Evolutionary conservation across 1,284 basidiomycete genomes (phyloP), one percentile per base, ranked within the genome.

Genomic region (Irpex sp.): DNA sequence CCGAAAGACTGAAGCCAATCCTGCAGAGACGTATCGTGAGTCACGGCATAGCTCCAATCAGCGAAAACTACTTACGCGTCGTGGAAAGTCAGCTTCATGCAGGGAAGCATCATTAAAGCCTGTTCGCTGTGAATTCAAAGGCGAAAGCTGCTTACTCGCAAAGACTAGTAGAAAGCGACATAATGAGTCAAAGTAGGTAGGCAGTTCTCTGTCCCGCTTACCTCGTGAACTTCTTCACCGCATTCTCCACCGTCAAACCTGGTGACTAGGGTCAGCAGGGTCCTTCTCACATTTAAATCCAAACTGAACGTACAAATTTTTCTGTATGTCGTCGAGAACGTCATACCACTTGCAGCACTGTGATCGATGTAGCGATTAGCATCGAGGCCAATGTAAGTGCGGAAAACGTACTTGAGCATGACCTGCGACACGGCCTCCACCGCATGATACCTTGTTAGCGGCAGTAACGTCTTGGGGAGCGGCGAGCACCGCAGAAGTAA

Each of bases 21-120:
- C 35, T 47, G 31, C 74, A 73, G n/a, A 35, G 11, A 26, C 7
- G 8, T 11, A 13, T 9, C 11, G 21, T 55, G 9, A 33, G 53
- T 35, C 9, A 55, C 39, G 33, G 11, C 33, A 9, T 26, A 31
- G 13, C 26, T 33, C 21, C n/a, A 21, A n/a, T 8, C n/a, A 55
- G 26, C 9, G 19, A 59, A 59, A 9, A 62, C 75, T 61, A 78
- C 77, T 31, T 19, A 56, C 26, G 77, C 77, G 62, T 79, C 76
- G 69, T 78, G 76, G 73, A 78, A 77, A 67, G 65, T 26, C 65
- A 64, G 47, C 68, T 63, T 31, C 66, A 67, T 66, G 67, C 56
- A 7, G 39, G 43, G 58, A 36, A 43, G n/a, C 15, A n/a, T 26
- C 2, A 15, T 62, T 26, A 39, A 60, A 58, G 55, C 61, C 58